Evolutionary conservation across 129 eudicot genomes (phyloP).

Genomic region (Solidago caesia): DNA sequence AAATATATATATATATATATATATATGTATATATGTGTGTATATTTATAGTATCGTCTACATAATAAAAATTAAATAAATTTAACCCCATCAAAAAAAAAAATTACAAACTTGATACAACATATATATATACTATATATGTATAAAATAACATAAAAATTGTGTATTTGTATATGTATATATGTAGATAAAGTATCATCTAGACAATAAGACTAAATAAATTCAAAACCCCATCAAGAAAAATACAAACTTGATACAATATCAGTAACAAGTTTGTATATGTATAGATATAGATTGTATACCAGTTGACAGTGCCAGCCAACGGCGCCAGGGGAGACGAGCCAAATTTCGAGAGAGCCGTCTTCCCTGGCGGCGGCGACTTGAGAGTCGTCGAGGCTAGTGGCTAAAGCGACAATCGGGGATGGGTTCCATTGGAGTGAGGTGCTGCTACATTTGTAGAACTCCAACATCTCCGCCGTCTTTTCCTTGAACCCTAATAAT

Average conservation of each 20-base stretch:
- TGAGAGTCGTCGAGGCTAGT: conserved; percentile 77
- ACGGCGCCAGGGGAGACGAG: conserved; percentile 97
- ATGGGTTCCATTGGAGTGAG: conserved; percentile 76
- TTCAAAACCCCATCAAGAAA: neutral
- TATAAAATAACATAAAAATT: neutral
- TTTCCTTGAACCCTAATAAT: conserved; percentile 30
- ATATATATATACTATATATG: neutral
- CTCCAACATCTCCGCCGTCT: conserved; percentile 44
- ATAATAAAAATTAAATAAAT: no score
- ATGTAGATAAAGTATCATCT: conserved; percentile 47
- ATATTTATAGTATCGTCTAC: no score
- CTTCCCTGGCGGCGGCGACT: conserved; percentile 93
- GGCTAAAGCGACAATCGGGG: conserved; percentile 82
- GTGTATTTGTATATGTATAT: no score
- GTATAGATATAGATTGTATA: conserved; percentile 4
- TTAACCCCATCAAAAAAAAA: neutral
- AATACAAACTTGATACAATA: neutral
- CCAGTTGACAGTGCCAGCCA: conserved; percentile 93
- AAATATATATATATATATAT: neutral
- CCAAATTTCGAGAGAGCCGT: conserved; percentile 91
- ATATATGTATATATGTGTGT: neutral
- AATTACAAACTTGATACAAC: neutral
- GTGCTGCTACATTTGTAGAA: conserved; percentile 41
- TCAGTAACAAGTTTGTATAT: neutral
- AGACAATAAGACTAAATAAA: neutral